Conservation (phyloP, 1,139 yeast genomes). For the Suhomyces atakaporum region DNA sequence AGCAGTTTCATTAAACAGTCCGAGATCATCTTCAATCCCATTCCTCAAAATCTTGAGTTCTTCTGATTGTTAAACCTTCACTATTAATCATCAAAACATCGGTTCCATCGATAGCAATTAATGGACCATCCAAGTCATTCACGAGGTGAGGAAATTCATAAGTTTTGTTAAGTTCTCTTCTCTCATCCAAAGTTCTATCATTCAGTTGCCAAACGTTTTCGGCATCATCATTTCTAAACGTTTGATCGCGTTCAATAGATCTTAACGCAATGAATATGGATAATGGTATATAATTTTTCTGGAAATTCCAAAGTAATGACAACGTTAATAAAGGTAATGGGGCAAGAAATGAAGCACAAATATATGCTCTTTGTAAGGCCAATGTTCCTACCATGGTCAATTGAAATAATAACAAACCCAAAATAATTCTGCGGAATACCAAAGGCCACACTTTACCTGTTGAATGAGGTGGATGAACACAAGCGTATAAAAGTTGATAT, state of each 20-base stretch:
- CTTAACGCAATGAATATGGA: conserved; percentile 84
- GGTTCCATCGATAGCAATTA: conserved; percentile 67
- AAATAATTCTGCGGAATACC: conserved; percentile 68
- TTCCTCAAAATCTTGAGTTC: conserved; percentile 48
- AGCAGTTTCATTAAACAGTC: not conserved
- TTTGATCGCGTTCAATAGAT: conserved; percentile 27
- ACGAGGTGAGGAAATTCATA: conserved; percentile 78
- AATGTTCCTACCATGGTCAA: conserved; percentile 90
- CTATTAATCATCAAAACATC: conserved; percentile 60
- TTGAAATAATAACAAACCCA: conserved; percentile 77
- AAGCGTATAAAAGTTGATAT: conserved; percentile 75
- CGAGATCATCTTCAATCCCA: conserved; percentile 47
- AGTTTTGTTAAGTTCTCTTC: conserved; percentile 63
- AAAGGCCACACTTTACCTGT: conserved; percentile 90
- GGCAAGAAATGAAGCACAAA: conserved; percentile 65
- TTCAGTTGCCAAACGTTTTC: conserved; percentile 11
- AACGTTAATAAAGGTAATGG: conserved; percentile 76
- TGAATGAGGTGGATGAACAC: conserved; percentile 86
- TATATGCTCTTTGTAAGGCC: conserved; percentile 75
- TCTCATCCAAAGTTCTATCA: conserved; percentile 59
- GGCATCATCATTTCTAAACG: conserved; percentile 12
- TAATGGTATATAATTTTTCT: conserved; percentile 76
- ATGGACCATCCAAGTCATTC: conserved; percentile 76
- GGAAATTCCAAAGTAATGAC: conserved; percentile 75
- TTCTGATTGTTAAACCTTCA: conserved; percentile 54